Base-by-base conservation (phyloP, 345 rosid species). In the Euphorbia pulcherrima region DNA sequence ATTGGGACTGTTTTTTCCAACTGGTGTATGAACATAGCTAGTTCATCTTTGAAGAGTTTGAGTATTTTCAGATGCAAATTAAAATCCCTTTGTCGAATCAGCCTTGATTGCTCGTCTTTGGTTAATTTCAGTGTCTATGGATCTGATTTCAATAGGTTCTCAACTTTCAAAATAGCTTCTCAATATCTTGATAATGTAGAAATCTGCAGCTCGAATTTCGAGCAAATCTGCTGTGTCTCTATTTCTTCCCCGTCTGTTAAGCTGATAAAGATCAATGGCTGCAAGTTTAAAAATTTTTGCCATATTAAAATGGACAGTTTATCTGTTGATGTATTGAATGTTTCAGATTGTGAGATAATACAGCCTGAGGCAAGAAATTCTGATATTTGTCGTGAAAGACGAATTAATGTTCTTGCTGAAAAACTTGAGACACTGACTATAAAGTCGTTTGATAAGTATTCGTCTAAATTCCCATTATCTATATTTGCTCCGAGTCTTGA, bases 81-180 rank as follows among this genome's bases (percentile, higher is more conserved):
- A n/a, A 8, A 12, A 6, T 24, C 13, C 17, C 18, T 6, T 0
- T 41, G 33, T 23, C 37, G 17, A 0, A 47, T 64, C 26, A 10
- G 2, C 40, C 57, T 72, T 48, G 17, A 8, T 16, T 72, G 75
- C 35, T 29, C 2, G 17, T 64, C 75, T 24, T 58, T 72, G 50
- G 13, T 64, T 11, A 57, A 56, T 47, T 17, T 72, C 59, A 46
- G 17, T 3, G 27, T 64, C 35, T 23, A 8, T 12, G 58, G 50
- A 12, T 64, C 66, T 41, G 2, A 24, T 62, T 24, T 60, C 8
- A 4, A 60, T 17, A 33, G 3, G 63, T 16, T 17, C 41, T 60
- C 63, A 60, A 60, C 26, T 60, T 60, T 62, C 52, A 62, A 40
- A 24, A 63, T 53, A 17, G 51, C 24, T 27, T 67, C 50, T 37